Base-by-base conservation (phyloP, 495 filamentous ascomycete genomes). In the Penicilliopsis zonata region DNA sequence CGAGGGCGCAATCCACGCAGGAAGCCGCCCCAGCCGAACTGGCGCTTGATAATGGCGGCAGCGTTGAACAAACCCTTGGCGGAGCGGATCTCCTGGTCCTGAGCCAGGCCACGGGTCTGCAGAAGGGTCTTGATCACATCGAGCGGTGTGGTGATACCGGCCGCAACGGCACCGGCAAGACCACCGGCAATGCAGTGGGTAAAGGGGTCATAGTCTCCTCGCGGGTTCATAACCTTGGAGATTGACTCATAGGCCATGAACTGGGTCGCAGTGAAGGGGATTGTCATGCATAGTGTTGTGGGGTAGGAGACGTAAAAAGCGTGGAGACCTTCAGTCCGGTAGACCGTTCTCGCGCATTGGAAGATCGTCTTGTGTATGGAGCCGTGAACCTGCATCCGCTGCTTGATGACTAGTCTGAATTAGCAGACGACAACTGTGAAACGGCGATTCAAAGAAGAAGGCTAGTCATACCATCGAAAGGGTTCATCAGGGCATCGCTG, bases 241-340 rank as follows among this genome's bases (percentile, higher is more conserved):
- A 96, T 77, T 15, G 87, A 94, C 53, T 96, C 90, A 69, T 96
- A 98, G 28, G 86, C 86, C 35, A 88, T 80, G 55, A 98, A 95
- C 55, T 98, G 90, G 9, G 92, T 72, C 5, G 88, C 88, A 10
- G 88, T 96, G 59, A 94, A 95, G 6, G 90, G 90, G 16, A 99
- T 85, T 7, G 88, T 96, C 92, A 99, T 99, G 55, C 82, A 88
- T 13, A 99, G 68, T 7, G 90, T 96, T 14, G 92, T 99, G 6
- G 90, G 90, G 55, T 99, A 99, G 27, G 90, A 99, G 46, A 96
- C 75, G 67, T 96, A 99, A 66, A 99, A 99, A 24, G 90, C 90
- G 13, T 72, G 69, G 30, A 96, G 53, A 19, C 90, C 90, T 57
- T 99, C 90, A 32, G 74, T 78, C 40, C 66, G 73, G 63, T 94